Evolutionary conservation across 2,329 filamentous ascomycete genomes (phyloP), one percentile per base, ranked within the genome.

Genomic region (Fusarium zealandicum): DNA sequence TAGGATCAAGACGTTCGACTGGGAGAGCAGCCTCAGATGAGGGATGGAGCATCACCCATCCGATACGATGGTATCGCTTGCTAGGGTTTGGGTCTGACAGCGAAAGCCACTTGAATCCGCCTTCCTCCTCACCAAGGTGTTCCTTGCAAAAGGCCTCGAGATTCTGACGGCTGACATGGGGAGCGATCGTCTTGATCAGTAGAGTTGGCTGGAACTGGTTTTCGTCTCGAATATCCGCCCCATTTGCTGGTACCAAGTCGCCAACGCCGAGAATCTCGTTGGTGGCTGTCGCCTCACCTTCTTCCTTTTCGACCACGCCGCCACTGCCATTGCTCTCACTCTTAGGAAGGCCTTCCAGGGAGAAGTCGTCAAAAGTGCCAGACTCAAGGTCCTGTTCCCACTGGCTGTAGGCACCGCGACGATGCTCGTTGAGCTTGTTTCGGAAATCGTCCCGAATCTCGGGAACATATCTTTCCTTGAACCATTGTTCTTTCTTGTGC

Each of bases 401-500:
- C 66, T 95, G 90, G 39, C 82, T 84, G 73, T 95, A 97, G 45
- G 87, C 85, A 12, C 84, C 86, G 33, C 88, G 86, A 39, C 96
- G 89, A 70, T 90, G 92, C 39, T 92, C 89, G 72, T 89, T 89
- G 46, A 98, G 78, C 67, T 91, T 89, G 54, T 80, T 78, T 50
- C 89, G 87, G 68, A 97, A 85, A 2, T 83, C 81, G 62, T 93
- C 88, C 45, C 90, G 83, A 48, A 93, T 86, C 64, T 95, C 91
- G 1, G 91, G 85, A 25, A 96, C 88, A 67, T 99, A 99, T 71
- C 92, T 88, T 75, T 99, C 95, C 66, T 89, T 91, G 77, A 99
- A 99, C 95, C 95, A 99, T 71, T 99, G 93, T 73, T 99, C 95
- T 36, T 87, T 87, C 72, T 96, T 96, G 75, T 99, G 95, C 66